Conservation (phyloP, 805 yeast species). For the Komagataella phaffii region DNA sequence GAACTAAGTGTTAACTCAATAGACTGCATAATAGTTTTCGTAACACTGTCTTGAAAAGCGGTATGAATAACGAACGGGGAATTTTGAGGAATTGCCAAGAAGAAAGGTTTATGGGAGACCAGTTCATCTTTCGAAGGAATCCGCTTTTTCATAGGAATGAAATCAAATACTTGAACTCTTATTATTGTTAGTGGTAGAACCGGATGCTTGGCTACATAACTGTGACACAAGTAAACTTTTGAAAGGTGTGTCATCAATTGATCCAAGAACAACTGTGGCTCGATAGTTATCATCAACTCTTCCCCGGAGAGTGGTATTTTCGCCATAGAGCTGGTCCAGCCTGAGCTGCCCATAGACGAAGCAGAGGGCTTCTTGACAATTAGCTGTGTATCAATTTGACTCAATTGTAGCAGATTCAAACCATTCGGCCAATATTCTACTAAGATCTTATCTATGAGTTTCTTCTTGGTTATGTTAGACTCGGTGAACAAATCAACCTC, state of each 20-base stretch:
- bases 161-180: conserved; percentile 59
- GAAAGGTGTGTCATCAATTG: conserved; percentile 33
- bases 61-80: conserved; percentile 58
- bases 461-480: conserved; percentile 13
- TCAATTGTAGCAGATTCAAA: conserved; percentile 47
- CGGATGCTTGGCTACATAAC: conserved; percentile 57
- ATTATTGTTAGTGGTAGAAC: conserved; percentile 43
- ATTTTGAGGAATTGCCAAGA: conserved; percentile 52
- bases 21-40: conserved; percentile 45
- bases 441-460: conserved; percentile 29
- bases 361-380: conserved; percentile 43
- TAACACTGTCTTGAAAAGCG: conserved; percentile 23
- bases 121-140: conserved; percentile 21
- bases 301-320: conserved; percentile 16
- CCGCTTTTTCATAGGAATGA: conserved; percentile 8
- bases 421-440: conserved; percentile 42
- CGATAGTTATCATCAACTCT: conserved; percentile 21
- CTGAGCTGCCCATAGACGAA: conserved; percentile 10
- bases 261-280: conserved; percentile 38
- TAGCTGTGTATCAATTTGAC: conserved; percentile 57
- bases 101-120: conserved; percentile 45
- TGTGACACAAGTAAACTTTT: conserved; percentile 43
- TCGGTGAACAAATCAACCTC: conserved; percentile 8
- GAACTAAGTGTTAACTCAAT: conserved; percentile 39
- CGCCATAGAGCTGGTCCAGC: conserved; percentile 36